phyloP scores from a whole-genome alignment of 768 basidiomycete genomes.

The Trichaptum fuscoviolaceum region DNA sequence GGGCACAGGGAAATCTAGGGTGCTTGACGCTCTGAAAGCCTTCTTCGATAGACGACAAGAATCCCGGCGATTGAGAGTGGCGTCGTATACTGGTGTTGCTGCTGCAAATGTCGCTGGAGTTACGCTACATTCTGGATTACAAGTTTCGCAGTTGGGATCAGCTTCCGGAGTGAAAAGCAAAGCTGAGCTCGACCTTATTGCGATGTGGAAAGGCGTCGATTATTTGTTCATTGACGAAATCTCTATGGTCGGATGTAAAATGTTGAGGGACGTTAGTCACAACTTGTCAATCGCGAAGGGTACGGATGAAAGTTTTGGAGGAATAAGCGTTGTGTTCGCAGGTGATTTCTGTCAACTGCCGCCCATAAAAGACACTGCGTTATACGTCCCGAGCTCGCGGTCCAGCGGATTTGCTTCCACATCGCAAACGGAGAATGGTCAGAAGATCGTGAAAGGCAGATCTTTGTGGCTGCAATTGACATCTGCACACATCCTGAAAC shows the following conservation, averaged over 20 bases:
- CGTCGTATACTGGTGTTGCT: conserved; percentile 35
- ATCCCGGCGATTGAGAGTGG: conserved; percentile 21
- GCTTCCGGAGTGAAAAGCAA: conserved; percentile 11
- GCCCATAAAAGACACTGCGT: conserved; percentile 25
- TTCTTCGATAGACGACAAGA: conserved; percentile 25
- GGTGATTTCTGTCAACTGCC: conserved; percentile 41
- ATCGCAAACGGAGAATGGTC: conserved; percentile 10
- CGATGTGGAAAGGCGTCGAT: conserved; percentile 36
- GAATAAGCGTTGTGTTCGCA: conserved; percentile 36
- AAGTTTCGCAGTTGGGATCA: conserved; percentile 12
- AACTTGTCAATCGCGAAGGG: conserved; percentile 30
- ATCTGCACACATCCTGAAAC: conserved; percentile 24
- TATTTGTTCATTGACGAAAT: conserved; percentile 35
- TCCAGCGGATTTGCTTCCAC: background rate
- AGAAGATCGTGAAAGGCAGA: conserved; percentile 24
- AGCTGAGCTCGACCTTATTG: conserved; percentile 16
- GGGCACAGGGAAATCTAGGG: conserved; percentile 39
- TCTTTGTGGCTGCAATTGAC: conserved; percentile 29
- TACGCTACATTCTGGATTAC: conserved; percentile 32
- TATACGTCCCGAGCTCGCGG: conserved; percentile 17
- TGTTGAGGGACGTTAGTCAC: conserved; percentile 27
- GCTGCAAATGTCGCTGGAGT: conserved; percentile 34
- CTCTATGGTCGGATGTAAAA: conserved; percentile 31
- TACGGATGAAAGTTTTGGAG: conserved; percentile 27
- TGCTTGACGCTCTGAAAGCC: conserved; percentile 30